These are phyloP conservation scores for Tuber melanosporum DNA, from an alignment of 495 filamentous ascomycete genomes.

Conservation along the genomic window DNA sequence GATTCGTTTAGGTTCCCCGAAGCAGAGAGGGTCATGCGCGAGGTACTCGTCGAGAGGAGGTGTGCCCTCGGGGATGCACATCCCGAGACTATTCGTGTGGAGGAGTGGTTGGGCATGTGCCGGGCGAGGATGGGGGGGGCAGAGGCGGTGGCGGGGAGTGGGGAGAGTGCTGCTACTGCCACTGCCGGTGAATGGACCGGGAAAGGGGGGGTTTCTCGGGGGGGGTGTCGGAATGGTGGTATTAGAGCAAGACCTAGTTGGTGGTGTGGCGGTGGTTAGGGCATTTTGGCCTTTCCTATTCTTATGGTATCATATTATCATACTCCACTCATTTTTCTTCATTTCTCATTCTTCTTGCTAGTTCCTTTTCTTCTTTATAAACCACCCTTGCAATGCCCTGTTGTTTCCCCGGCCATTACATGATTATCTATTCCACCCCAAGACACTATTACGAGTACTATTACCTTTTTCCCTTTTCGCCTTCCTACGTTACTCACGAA, in stretches of 20 bases:
- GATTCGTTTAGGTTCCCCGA: neutral
- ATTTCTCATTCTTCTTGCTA: neutral
- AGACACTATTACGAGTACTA: neutral
- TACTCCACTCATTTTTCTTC: neutral
- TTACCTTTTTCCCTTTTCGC: neutral
- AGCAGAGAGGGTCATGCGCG: neutral
- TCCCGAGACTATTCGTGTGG: neutral
- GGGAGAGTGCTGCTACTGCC: neutral
- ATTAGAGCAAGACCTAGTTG: neutral
- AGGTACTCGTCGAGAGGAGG: neutral
- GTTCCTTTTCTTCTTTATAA: neutral
- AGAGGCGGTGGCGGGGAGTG: neutral
- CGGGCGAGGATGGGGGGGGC: neutral
- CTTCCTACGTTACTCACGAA: neutral
- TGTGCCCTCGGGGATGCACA: neutral
- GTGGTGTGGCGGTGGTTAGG: neutral
- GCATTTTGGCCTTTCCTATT: neutral
- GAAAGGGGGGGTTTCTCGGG: neutral
- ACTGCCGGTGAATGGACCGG: neutral
- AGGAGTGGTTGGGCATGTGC: neutral
- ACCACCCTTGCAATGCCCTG: neutral
- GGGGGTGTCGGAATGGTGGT: neutral
- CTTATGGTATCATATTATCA: neutral
- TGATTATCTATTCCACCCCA: neutral
- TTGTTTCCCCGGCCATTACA: neutral